Evolutionary conservation across 768 basidiomycete genomes (phyloP), one percentile per base, ranked within the genome.

Genomic region (Hygrocybe punicea): DNA sequence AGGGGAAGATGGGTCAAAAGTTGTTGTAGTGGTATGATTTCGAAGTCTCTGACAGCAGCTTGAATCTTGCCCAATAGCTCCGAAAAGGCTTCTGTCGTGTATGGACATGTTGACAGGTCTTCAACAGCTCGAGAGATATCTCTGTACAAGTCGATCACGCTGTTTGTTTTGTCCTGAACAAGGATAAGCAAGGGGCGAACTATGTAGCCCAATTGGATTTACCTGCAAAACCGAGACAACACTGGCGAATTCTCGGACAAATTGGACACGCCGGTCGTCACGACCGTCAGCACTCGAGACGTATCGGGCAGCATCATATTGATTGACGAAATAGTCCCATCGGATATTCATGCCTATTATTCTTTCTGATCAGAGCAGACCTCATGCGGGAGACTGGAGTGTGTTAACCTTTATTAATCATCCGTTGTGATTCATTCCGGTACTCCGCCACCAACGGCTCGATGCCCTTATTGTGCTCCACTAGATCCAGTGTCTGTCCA

Each of bases 241-340:
- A 58, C 89, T 91, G 1, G 96, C 95, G 67, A 98, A 97, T 67
- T 98, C 95, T 56, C 93, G 82, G 9, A 98, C 95, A 61, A 93
- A 98, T 58, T 92, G 87, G 23, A 96, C 86, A 67, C 98, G 96
- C 59, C 92, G 80, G 66, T 87, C 93, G 66, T 97, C 94, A 29
- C 79, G 71, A 16, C 84, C 87, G 63, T 93, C 91, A n/a, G 84
- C 77, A 47, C 81, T 78, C 0, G 87, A 77, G 6, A 89, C 81
- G 67, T 86, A 91, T 57, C 92, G 80, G 14, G 84, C 80, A 4
- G 87, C 83, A 62, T 96, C 94, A 67, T 93, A 98, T 53, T 94
- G 90, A 66, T 91, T 96, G 63, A 98, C 89, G 65, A 98, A 94
- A 72, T 93, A 83, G 69, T 98, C 97, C 97, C 97, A 99, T 23